A percentile compares a stretch with the other conserved stretches of the same genome.
Evolutionary conservation across 371 early-diverging fungal species (phyloP).

Genomic region (Rhizomucor miehei): DNA sequence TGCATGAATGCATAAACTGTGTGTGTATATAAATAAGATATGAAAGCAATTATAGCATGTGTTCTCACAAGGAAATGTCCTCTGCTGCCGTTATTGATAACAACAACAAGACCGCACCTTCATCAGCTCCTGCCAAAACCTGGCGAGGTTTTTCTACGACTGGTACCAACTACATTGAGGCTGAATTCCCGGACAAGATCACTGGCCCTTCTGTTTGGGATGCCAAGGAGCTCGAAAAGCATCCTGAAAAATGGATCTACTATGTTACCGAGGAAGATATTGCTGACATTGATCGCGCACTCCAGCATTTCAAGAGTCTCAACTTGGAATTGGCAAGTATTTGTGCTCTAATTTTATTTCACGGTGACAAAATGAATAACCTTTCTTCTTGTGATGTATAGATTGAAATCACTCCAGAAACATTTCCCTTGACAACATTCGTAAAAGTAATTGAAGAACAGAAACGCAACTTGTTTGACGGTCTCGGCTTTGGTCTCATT

Average conservation of each 20-base stretch:
- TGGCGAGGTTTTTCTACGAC: conserved; percentile 26
- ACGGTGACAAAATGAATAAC: neutral
- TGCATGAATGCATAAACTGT: no score
- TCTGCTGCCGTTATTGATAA: conserved; percentile 6
- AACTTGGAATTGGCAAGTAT: conserved; percentile 22
- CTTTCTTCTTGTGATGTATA: conserved; percentile 4
- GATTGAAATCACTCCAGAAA: conserved; percentile 20
- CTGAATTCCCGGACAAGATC: conserved; percentile 35
- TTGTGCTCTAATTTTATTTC: neutral
- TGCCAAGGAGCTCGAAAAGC: conserved; percentile 34
- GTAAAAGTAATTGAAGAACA: conserved; percentile 20
- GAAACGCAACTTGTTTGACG: conserved; percentile 27
- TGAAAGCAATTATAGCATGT: no score
- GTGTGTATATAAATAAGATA: no score
- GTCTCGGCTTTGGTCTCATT: conserved; percentile 33
- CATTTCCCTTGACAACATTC: conserved; percentile 33
- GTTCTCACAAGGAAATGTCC: no score
- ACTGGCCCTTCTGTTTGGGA: conserved; percentile 38
- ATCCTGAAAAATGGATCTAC: conserved; percentile 41
- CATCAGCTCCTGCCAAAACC: neutral
- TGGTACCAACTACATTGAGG: conserved; percentile 13
- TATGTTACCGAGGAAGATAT: conserved; percentile 34
- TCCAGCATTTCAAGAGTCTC: conserved; percentile 28
- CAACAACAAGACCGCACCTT: neutral
- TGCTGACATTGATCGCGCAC: conserved; percentile 32